Evolutionary conservation across 108 stramenopile species (phyloP), one percentile per base, ranked within the genome.

Genomic region (Asterionellopsis glacialis): DNA sequence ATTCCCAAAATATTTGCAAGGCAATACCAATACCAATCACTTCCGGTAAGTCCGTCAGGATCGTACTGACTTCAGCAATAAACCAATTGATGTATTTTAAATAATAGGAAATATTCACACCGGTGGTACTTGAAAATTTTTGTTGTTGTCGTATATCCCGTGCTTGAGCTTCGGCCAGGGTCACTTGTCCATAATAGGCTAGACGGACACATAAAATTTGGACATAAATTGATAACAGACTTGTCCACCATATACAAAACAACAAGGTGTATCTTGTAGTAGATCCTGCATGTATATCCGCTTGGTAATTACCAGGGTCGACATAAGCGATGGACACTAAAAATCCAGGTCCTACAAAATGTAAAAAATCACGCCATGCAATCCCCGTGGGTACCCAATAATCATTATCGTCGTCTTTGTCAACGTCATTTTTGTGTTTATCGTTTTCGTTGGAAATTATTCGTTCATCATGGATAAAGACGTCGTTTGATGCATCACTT

Each of bases 281-380:
- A 11, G 75, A 61, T 1, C 81, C 64, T 7, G 83, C 85, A 49
- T 87, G 85, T 23, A 87, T 78, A 54, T 87, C 85, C 4, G 84
- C 82, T 49, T 87, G 83, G 26, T 83, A 75, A 51, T 87, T 87
- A 0, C 85, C 85, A 1, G 85, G 85, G 49, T 87, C 85, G 16
- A 87, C 69, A 41, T 85, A 87, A 38, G 85, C 85, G 26, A 87
- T 82, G 44, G 74, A 79, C 28, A 87, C 74, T 18, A 87, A 59
- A 55, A 78, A 85, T 0, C 83, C 83, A 55, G 71, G 72, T 6
- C 72, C 72, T 26, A 52, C 54, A 55, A 73, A 73, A 43, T 69
- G 64, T 18, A 73, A 7, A 33, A 69, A 65, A 50, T 73, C 72
- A 28, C 41, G 69, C 63, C 68, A 73, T 44, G 45, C 63, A 28